phyloP scores from a whole-genome alignment of 1,139 yeast genomes.

The Scheffersomyces segobiensis region DNA sequence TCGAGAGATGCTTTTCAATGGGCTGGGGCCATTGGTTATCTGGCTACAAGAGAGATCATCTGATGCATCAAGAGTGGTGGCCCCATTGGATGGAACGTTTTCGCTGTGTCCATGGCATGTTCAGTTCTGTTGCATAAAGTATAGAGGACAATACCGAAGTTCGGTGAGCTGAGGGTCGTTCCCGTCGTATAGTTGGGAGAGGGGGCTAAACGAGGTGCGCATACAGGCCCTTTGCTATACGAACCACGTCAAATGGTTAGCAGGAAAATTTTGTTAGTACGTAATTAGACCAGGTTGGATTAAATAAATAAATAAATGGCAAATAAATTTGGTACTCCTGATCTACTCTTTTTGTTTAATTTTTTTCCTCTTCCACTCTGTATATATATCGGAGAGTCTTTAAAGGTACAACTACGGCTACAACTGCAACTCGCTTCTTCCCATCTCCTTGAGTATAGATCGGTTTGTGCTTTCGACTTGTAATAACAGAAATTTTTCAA shows the following conservation, averaged over 20 bases:
- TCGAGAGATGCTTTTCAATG: background rate
- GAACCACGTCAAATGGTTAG: background rate
- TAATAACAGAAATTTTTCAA: background rate
- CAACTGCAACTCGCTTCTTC: background rate
- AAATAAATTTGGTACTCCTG: background rate
- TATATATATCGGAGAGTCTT: background rate
- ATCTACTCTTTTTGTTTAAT: background rate
- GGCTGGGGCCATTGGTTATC: background rate
- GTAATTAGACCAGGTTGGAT: background rate
- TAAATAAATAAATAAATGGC: too few relatives aligned
- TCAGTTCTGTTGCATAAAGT: background rate
- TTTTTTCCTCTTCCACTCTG: background rate
- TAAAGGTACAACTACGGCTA: background rate
- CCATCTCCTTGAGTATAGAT: background rate
- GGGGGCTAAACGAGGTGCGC: background rate
- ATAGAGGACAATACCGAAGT: background rate
- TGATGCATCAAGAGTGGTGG: background rate
- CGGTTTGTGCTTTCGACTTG: background rate
- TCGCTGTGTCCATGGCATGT: background rate
- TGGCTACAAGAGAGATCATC: background rate
- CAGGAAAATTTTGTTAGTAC: background rate
- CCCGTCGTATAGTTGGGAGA: background rate
- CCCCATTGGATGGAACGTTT: background rate
- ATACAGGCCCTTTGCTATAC: background rate
- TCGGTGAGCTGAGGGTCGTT: background rate